These are phyloP conservation scores for Aspergillus viridinutans DNA, from an alignment of 2,329 filamentous ascomycete species.

Conservation along the genomic window DNA sequence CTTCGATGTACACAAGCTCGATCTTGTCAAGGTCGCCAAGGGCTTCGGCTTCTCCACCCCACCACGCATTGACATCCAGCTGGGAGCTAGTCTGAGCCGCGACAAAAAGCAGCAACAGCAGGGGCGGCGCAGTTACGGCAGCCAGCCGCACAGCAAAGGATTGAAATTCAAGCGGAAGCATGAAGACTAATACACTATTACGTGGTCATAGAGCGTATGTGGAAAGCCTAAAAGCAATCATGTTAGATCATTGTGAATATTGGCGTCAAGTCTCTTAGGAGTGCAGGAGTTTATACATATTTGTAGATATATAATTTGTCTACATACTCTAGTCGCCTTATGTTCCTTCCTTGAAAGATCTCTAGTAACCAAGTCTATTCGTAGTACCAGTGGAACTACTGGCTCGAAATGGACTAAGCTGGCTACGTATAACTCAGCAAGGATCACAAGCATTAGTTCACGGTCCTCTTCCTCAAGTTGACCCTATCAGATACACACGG, in stretches of 20 bases:
- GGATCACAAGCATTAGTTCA: not conserved
- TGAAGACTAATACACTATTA: constrained; percentile 19
- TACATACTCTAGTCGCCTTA: not conserved
- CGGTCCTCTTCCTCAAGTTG: no score
- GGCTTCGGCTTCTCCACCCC: constrained; percentile 75
- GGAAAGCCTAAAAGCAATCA: constrained; percentile 3
- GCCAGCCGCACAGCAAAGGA: constrained; percentile 62
- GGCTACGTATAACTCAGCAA: not conserved
- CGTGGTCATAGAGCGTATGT: not conserved
- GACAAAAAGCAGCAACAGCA: constrained; percentile 62
- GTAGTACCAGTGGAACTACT: not conserved
- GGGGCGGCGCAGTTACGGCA: constrained; percentile 68
- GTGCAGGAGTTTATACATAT: not conserved
- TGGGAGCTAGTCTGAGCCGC: constrained; percentile 71
- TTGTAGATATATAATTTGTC: not conserved
- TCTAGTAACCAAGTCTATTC: not conserved
- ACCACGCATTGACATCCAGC: constrained; percentile 71
- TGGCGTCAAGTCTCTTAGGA: constrained; percentile 4
- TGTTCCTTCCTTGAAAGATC: not conserved
- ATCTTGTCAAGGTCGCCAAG: constrained; percentile 79
- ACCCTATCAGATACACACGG: not conserved
- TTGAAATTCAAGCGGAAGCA: constrained; percentile 52
- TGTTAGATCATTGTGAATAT: constrained; percentile 8
- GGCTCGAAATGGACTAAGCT: not conserved
- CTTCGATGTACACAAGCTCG: constrained; percentile 77